phyloP scores from a whole-genome alignment of 1,139 yeast genomes.

The Candida sp. region DNA sequence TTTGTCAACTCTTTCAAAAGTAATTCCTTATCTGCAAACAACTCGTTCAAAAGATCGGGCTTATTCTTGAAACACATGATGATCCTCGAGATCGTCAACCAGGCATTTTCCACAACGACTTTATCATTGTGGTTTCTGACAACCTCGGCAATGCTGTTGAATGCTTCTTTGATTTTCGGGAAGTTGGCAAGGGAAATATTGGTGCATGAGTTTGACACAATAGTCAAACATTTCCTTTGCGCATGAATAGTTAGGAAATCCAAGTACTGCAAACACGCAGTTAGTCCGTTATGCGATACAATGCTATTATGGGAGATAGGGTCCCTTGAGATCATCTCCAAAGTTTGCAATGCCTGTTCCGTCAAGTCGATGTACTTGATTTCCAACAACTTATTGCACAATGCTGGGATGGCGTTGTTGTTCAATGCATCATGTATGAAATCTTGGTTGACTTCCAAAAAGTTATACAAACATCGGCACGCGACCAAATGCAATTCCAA shows the following conservation, averaged over 20 bases:
- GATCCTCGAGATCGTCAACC: conserved; percentile 69
- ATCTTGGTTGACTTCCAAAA: conserved; percentile 77
- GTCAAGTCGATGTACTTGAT: conserved; percentile 89
- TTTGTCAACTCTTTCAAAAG: conserved; percentile 31
- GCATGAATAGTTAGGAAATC: conserved; percentile 93
- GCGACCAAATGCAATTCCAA: conserved; percentile 83
- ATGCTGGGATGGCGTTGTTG: conserved; percentile 67
- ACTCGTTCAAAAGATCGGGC: conserved; percentile 48
- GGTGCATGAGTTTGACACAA: conserved; percentile 78
- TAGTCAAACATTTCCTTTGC: conserved; percentile 79
- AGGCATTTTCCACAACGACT: conserved; percentile 68
- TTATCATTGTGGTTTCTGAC: conserved; percentile 64
- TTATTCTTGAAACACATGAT: conserved; percentile 54
- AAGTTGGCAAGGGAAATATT: conserved; percentile 50
- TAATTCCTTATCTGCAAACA: conserved; percentile 37
- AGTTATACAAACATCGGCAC: conserved; percentile 83
- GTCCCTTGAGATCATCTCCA: conserved; percentile 68
- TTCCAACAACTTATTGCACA: conserved; percentile 72
- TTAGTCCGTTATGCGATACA: conserved; percentile 62
- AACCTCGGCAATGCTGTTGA: conserved; percentile 65
- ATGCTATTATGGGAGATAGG: conserved; percentile 54
- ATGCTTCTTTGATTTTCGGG: conserved; percentile 55
- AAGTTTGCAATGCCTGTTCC: conserved; percentile 85
- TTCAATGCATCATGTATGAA: conserved; percentile 67
- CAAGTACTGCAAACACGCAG: conserved; percentile 71